Percentiles rank a stretch among this genome's conserved stretches.
phyloP scores from a whole-genome alignment of 768 basidiomycete species.

The Termitomyces sp. region DNA sequence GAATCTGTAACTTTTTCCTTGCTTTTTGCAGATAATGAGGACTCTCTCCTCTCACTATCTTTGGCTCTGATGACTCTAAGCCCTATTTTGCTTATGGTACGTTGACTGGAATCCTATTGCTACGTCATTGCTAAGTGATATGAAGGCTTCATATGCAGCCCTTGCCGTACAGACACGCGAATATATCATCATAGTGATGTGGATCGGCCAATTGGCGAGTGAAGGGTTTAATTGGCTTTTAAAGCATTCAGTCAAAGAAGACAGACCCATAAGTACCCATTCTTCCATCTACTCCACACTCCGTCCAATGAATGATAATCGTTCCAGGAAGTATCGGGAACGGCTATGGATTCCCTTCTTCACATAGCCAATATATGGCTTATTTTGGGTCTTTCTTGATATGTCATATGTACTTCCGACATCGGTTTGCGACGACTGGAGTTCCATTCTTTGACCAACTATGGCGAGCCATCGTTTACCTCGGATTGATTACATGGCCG shows the following conservation, averaged over 20 bases:
- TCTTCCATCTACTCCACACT: background rate
- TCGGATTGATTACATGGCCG: slow-evolving; percentile 53
- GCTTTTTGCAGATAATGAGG: slow-evolving; percentile 51
- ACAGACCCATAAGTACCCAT: slow-evolving; percentile 61
- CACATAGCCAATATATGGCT: slow-evolving; percentile 89
- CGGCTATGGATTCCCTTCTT: slow-evolving; percentile 86
- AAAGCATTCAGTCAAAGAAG: slow-evolving; percentile 65
- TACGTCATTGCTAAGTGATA: background rate
- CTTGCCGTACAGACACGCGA: slow-evolving; percentile 76
- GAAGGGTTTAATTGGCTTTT: slow-evolving; percentile 69
- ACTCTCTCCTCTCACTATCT: slow-evolving; percentile 50
- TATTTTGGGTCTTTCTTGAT: slow-evolving; percentile 78
- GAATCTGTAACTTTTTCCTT: background rate
- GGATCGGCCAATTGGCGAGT: slow-evolving; percentile 72
- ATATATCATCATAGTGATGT: slow-evolving; percentile 78
- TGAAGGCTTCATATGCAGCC: slow-evolving; percentile 76
- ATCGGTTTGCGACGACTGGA: slow-evolving; percentile 59
- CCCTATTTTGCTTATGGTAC: slow-evolving; percentile 71
- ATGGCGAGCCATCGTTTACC: slow-evolving; percentile 45
- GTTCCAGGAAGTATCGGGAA: slow-evolving; percentile 50
- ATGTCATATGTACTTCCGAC: slow-evolving; percentile 69
- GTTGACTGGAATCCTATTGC: background rate
- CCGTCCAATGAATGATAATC: background rate
- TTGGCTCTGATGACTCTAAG: slow-evolving; percentile 65
- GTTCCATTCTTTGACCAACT: slow-evolving; percentile 45